Base-by-base conservation (phyloP, 2,329 filamentous ascomycete species). In the Teratosphaeria zuluensis region DNA sequence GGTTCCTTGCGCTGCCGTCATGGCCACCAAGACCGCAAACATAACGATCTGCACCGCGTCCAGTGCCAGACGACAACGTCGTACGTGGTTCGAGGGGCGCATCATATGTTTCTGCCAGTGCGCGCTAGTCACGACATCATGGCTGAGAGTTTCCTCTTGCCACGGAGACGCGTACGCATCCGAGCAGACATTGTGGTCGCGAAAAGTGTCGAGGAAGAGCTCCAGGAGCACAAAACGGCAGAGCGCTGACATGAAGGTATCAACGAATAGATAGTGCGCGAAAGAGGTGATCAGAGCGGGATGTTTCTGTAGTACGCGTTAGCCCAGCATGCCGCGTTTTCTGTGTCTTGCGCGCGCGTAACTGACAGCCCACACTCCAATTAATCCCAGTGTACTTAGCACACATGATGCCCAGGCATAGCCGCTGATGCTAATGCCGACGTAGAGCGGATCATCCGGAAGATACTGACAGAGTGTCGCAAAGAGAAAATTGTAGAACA, bases 341-440 rank as follows among this genome's bases (percentile, higher is more conserved):
- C 28, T 42, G 19, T 19, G 16, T 48, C 11, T 5, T 21, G n/a
- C n/a, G n/a, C 4, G 56, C 32, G 38, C 42, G 30, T 1, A 9
- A 31, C 63, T 59, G 64, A 67, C 66, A 30, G 60, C 59, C 31
- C 60, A 55, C 28, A 66, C 64, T 21, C 66, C 68, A 21, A 60
- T 58, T 31, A 69, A 53, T 31, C 66, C 66, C 28, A 68, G 51
- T 16, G 64, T 48, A 38, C 65, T 66, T 59, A 68, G 54, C 5
- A 59, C 58, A 53, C 59, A 64, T 12, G 66, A 64, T 19, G 64
- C 65, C 66, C 65, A 69, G 24, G 66, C 65, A 56, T 69, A 69
- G 12, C 63, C 55, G 16, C 61, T 62, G 16, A 67, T 62, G 56
- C 62, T 62, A 42, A 64, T 56, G 11, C 64, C 64, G 38, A 69